These are phyloP conservation scores for Phyllosticta citribraziliensis DNA, from an alignment of 2,329 filamentous ascomycete species.

Conservation along the genomic window DNA sequence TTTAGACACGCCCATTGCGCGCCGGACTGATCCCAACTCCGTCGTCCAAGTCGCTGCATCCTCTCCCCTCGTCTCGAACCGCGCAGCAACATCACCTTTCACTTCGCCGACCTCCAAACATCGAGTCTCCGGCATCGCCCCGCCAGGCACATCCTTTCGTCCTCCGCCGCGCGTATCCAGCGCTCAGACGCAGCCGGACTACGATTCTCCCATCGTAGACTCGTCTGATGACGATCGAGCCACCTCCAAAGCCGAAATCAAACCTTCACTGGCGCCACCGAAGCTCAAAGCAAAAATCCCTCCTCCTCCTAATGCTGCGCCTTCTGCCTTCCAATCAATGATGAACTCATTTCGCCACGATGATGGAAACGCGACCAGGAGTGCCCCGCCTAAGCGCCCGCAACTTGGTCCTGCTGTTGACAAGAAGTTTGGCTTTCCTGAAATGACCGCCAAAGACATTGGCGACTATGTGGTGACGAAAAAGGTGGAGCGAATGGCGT, in stretches of 20 bases:
- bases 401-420: slow-evolving; percentile 25
- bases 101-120: slow-evolving; percentile 28
- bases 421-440: slow-evolving; percentile 19
- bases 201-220: slow-evolving; percentile 36
- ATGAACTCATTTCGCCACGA: neutral
- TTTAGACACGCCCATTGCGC: slow-evolving; percentile 34
- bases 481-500: slow-evolving; percentile 44
- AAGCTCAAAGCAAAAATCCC: slow-evolving; percentile 10
- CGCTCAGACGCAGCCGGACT: slow-evolving; percentile 26
- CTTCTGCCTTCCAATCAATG: neutral
- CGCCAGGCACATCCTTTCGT: slow-evolving; percentile 63
- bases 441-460: slow-evolving; percentile 21
- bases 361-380: slow-evolving; percentile 18
- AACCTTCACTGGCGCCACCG: slow-evolving; percentile 45
- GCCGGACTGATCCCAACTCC: slow-evolving; percentile 22
- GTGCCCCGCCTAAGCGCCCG: slow-evolving; percentile 1
- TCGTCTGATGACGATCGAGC: slow-evolving; percentile 35
- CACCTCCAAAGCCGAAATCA: slow-evolving; percentile 50
- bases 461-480: slow-evolving; percentile 38
- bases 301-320: neutral
- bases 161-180: slow-evolving; percentile 33
- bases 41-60: slow-evolving; percentile 80
- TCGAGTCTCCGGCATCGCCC: slow-evolving; percentile 50
- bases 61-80: slow-evolving; percentile 50
- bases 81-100: slow-evolving; percentile 29